Evolutionary conservation across 352 stramenopile species (phyloP).

Genomic region (Phytopythium chamaehyphon): DNA sequence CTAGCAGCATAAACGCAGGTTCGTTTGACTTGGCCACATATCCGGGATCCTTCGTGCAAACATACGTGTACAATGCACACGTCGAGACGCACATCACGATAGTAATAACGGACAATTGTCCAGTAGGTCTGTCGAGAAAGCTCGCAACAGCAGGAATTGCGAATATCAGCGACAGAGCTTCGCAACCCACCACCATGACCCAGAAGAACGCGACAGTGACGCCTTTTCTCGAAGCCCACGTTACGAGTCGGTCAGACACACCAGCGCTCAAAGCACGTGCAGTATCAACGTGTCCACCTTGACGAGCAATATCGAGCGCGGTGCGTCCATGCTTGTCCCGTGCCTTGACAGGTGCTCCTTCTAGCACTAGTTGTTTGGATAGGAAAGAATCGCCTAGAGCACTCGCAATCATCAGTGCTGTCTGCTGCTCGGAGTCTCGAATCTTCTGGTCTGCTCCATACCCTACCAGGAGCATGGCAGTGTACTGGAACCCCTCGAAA

Average conservation of each 20-base stretch:
- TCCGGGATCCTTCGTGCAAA: slow-evolving; percentile 75
- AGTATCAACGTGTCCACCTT: slow-evolving; percentile 67
- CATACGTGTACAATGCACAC: slow-evolving; percentile 67
- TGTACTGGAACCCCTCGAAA: slow-evolving; percentile 86
- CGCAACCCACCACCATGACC: slow-evolving; percentile 42
- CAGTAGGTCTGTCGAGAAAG: slow-evolving; percentile 6
- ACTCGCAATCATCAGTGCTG: slow-evolving; percentile 76
- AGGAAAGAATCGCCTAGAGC: slow-evolving; percentile 77
- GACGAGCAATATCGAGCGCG: slow-evolving; percentile 68
- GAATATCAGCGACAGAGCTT: slow-evolving; percentile 51
- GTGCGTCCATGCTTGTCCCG: slow-evolving; percentile 70
- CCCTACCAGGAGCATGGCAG: slow-evolving; percentile 57
- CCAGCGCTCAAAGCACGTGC: slow-evolving; percentile 61
- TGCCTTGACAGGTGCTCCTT: slow-evolving; percentile 58
- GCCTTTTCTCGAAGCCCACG: slow-evolving; percentile 56
- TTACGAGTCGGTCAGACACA: slow-evolving; percentile 58
- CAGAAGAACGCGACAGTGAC: slow-evolving; percentile 73
- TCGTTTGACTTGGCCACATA: slow-evolving; percentile 59
- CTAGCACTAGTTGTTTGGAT: slow-evolving; percentile 79
- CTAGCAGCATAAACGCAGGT: slow-evolving; percentile 73
- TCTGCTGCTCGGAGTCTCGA: slow-evolving; percentile 72
- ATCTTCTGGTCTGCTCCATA: slow-evolving; percentile 38
- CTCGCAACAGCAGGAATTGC: slow-evolving; percentile 41
- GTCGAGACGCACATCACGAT: slow-evolving; percentile 37
- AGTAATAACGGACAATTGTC: slow-evolving; percentile 21